Percentiles rank a stretch among this genome's conserved stretches.
Evolutionary conservation across 306 rosid species (phyloP).

Genomic region (Inga leiocalycina): DNA sequence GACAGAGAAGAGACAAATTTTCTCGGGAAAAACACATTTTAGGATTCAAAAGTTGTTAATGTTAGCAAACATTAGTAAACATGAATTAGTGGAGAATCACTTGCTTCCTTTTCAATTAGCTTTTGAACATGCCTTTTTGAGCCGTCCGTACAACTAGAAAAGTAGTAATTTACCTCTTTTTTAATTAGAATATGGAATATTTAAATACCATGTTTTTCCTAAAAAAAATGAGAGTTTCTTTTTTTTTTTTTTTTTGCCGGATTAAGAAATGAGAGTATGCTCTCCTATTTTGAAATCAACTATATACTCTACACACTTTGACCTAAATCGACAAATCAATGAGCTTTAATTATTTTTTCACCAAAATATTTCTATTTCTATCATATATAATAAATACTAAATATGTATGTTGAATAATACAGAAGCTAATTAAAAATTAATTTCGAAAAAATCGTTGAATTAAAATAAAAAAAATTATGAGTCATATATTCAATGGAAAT

Average conservation of each 20-base stretch:
- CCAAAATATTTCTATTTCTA: background rate
- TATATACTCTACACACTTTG: too few species aligned
- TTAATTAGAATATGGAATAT: too few species aligned
- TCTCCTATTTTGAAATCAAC: too few species aligned
- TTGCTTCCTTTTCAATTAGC: slow-evolving; percentile 49
- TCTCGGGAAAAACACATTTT: slow-evolving; percentile 5
- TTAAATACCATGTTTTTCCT: too few species aligned
- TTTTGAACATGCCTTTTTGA: slow-evolving; percentile 37
- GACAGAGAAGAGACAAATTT: slow-evolving; percentile 13
- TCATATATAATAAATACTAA: background rate
- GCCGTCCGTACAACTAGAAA: slow-evolving; percentile 48
- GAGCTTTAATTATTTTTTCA: too few species aligned
- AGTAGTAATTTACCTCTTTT: background rate
- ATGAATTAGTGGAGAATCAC: slow-evolving; percentile 55
- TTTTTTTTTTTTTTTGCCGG: too few species aligned
- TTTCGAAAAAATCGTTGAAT: background rate
- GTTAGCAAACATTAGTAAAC: slow-evolving; percentile 47
- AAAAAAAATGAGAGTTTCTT: too few species aligned
- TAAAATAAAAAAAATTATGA: background rate
- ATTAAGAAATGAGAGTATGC: too few species aligned
- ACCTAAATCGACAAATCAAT: too few species aligned
- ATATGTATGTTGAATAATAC: background rate
- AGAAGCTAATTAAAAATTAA: background rate
- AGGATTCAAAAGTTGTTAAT: slow-evolving; percentile 31
- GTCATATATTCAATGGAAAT: background rate